Base-by-base conservation (phyloP, 2,329 filamentous ascomycete genomes). In the Fusarium heterosporum region DNA sequence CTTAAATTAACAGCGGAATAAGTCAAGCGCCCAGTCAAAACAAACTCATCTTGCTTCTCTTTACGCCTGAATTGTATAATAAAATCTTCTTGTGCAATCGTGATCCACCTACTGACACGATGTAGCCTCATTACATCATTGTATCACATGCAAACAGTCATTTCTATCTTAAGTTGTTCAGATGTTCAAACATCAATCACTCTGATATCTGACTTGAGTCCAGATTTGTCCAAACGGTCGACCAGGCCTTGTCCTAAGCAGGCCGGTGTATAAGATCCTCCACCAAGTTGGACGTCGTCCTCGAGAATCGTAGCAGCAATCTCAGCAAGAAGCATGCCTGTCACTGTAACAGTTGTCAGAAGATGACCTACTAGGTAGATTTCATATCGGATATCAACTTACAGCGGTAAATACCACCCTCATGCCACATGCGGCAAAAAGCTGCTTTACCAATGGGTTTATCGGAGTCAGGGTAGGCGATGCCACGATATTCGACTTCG, bases 241-340 rank as follows among this genome's bases (percentile, higher is more conserved):
- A 93, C 80, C 72, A 87, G 90, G 11, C 82, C 79, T 68, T 90
- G 87, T 1, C 91, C 91, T 4, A 94, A 79, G 53, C 86, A 90
- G 1, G 91, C 89, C 1, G 91, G 88, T 2, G 92, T 94, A 64
- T 91, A 86, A 25, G 93, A 79, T 4, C 91, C 91, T 17, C 91
- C 91, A 2, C 82, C 82, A 13, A 92, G 78, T 34, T 83, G 76
- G 13, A 87, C 78, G 14, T 88, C 83, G 38, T 90, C 89, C 58
- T 90, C 82, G 16, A 93, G 78, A 30, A 94, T 80, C 0, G 88
- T 87, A 38, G 85, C 78, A 6, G 90, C 91, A 13, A 85, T 90
- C 70, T 93, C 84, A 3, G 85, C 84, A 14, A 92, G 73, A 28
- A 90, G 81, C 17, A 89, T 73, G 1, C 84, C 91, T 6, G 90